A percentile compares a stretch with the other conserved stretches of the same genome.
phyloP scores from a whole-genome alignment of 108 stramenopile species.

The Skeletonema menzelii region DNA sequence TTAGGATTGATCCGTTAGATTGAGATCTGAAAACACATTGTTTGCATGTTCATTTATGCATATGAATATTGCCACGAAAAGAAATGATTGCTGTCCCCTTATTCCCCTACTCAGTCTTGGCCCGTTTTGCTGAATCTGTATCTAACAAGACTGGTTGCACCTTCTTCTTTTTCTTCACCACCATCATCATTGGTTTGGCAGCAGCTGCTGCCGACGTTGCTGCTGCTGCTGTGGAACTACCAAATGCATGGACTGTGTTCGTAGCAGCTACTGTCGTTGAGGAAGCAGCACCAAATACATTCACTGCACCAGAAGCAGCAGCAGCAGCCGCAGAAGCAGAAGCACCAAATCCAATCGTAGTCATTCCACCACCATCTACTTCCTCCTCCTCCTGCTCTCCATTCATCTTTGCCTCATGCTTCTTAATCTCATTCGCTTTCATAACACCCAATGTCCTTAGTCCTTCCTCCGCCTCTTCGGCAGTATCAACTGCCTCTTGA shows the following conservation, averaged over 20 bases:
- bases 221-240: background rate
- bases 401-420: conserved; percentile 21
- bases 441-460: conserved; percentile 58
- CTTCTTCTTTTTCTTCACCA: conserved; percentile 9
- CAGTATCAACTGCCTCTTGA: conserved; percentile 81
- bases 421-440: conserved; percentile 55
- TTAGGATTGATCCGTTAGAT: background rate
- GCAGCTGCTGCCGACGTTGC: background rate
- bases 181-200: conserved; percentile 6
- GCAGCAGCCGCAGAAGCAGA: background rate
- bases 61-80: background rate
- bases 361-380: conserved; percentile 27
- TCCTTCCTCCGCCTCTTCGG: conserved; percentile 58
- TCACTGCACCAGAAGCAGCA: conserved; percentile 1
- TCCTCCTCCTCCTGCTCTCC: conserved; percentile 14
- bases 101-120: background rate
- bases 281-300: background rate
- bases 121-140: background rate
- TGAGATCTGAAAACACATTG: background rate
- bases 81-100: background rate
- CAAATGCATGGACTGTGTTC: background rate
- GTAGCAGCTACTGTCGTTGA: conserved; percentile 10
- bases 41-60: background rate
- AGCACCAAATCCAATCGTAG: conserved; percentile 46
- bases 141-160: background rate